Conservation (phyloP, 192 early-diverging fungal species). For the Umbelopsis vinacea region DNA sequence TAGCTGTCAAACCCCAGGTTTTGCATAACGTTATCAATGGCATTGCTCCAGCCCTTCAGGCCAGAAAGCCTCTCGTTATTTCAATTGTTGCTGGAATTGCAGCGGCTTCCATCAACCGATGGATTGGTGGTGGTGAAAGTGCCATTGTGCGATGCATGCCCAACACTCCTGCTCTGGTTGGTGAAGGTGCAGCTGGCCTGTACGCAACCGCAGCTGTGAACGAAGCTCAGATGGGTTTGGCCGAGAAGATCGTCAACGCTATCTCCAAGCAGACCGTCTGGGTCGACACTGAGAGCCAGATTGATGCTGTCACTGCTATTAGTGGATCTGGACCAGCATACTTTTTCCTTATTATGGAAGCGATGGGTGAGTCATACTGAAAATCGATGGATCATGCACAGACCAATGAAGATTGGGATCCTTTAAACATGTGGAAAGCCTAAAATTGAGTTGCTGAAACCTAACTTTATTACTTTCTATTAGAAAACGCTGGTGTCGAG, state of each 20-base stretch:
- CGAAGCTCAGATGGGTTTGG: constrained; percentile 61
- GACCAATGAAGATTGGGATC: constrained; percentile 1
- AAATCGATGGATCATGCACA: constrained; percentile 14
- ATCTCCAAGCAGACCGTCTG: constrained; percentile 84
- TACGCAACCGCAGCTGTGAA: constrained; percentile 70
- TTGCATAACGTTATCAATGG: constrained; percentile 66
- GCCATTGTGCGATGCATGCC: constrained; percentile 89
- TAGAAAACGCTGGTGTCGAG: constrained; percentile 77
- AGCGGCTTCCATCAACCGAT: constrained; percentile 71
- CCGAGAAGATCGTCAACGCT: constrained; percentile 70
- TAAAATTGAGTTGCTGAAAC: neutral
- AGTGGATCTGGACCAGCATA: constrained; percentile 95
- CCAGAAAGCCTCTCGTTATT: constrained; percentile 71
- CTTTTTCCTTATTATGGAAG: constrained; percentile 93
- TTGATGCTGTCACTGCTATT: constrained; percentile 90
- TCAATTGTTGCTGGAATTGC: constrained; percentile 92
- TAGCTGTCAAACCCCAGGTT: constrained; percentile 94
- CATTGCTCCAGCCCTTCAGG: constrained; percentile 48
- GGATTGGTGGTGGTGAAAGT: constrained; percentile 54
- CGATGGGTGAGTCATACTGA: constrained; percentile 57
- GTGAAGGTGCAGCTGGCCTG: constrained; percentile 87
- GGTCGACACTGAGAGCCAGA: constrained; percentile 74
- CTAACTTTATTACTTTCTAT: neutral
- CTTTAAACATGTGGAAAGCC: neutral
- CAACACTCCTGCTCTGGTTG: constrained; percentile 91